phyloP scores from a whole-genome alignment of 169 alveolate genomes.

The Cryptosporidium andersoni region DNA sequence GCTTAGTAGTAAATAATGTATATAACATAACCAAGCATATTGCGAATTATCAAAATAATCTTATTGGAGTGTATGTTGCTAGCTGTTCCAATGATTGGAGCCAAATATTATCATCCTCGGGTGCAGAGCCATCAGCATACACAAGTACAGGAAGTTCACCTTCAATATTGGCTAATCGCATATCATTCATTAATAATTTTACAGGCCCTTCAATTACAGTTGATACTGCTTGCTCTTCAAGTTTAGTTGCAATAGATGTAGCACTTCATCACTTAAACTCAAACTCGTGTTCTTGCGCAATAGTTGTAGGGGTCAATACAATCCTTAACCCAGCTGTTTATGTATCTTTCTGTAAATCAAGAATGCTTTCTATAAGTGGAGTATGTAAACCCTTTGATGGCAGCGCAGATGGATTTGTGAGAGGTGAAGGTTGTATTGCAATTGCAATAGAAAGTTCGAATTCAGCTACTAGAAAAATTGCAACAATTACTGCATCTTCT shows the following conservation, averaged over 20 bases:
- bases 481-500: slow-evolving; percentile 52
- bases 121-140: slow-evolving; percentile 36
- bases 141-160: slow-evolving; percentile 78
- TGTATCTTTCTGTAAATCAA: slow-evolving; percentile 55
- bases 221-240: slow-evolving; percentile 84
- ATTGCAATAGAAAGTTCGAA: slow-evolving; percentile 17
- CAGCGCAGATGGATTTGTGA: slow-evolving; percentile 50
- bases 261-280: slow-evolving; percentile 28
- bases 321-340: slow-evolving; percentile 48
- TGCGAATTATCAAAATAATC: slow-evolving; percentile 1
- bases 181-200: slow-evolving; percentile 76
- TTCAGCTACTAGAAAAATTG: slow-evolving; percentile 43
- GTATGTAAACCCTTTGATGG: slow-evolving; percentile 69
- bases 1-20: slow-evolving; percentile 23
- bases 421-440: slow-evolving; percentile 64
- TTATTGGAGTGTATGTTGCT: slow-evolving; percentile 69
- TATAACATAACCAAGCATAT: slow-evolving; percentile 19
- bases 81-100: slow-evolving; percentile 70
- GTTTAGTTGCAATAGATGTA: slow-evolving; percentile 80
- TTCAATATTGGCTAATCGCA: slow-evolving; percentile 77
- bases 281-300: slow-evolving; percentile 6
- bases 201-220: slow-evolving; percentile 79
- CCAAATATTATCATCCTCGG: slow-evolving; percentile 63
- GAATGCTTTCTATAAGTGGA: slow-evolving; percentile 41
- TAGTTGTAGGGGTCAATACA: slow-evolving; percentile 45